Conservation (phyloP, 1,284 basidiomycete genomes). For the Macrocystidia cucumis region DNA sequence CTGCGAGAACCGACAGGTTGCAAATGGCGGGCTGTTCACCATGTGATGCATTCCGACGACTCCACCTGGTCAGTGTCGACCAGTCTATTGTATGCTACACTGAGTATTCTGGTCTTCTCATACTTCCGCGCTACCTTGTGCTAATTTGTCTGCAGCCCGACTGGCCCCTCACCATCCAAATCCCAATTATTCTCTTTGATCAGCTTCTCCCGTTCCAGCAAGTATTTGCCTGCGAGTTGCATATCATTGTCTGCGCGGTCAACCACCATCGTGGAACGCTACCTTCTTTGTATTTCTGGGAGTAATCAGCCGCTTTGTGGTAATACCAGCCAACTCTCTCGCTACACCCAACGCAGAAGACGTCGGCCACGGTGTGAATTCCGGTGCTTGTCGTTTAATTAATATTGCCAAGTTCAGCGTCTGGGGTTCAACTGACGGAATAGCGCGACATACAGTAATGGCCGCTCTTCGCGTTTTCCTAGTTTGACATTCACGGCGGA, state of each 20-base stretch:
- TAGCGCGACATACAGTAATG: conserved; percentile 48
- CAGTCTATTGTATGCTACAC: no score
- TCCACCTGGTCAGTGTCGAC: no score
- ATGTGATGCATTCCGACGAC: no score
- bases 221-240: conserved; percentile 57
- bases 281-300: conserved; percentile 89
- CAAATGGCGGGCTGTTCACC: no score
- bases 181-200: conserved; percentile 79
- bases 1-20: no score
- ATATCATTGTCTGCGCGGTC: conserved; percentile 1
- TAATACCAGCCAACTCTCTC: conserved; percentile 82
- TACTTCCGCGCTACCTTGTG: no score
- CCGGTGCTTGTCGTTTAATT: conserved; percentile 49
- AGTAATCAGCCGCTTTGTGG: conserved; percentile 68
- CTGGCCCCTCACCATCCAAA: conserved; percentile 40
- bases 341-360: conserved; percentile 72
- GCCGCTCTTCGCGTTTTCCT: conserved; percentile 70
- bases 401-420: no score
- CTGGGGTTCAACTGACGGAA: not conserved
- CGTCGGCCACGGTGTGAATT: conserved; percentile 76
- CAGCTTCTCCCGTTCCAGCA: conserved; percentile 76
- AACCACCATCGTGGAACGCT: conserved; percentile 1
- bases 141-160: not conserved
- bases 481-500: conserved; percentile 70
- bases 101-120: no score